These are phyloP conservation scores for Pyricularia sp. DNA, from an alignment of 2,329 filamentous ascomycete genomes.

Conservation along the genomic window DNA sequence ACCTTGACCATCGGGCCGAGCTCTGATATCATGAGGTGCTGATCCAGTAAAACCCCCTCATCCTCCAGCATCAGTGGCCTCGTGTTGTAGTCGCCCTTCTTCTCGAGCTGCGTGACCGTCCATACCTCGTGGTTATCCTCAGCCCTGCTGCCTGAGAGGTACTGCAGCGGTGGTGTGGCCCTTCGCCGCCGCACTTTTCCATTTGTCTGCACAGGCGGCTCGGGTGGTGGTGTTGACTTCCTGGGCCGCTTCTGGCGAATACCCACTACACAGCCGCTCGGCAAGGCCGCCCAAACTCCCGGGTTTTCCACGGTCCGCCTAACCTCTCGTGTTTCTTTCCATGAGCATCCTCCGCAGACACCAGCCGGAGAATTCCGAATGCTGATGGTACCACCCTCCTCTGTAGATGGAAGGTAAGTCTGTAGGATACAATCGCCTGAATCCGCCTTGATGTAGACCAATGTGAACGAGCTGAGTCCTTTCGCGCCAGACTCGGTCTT, in stretches of 20 bases:
- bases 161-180: background rate
- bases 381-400: slow-evolving; percentile 43
- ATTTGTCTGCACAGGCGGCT: background rate
- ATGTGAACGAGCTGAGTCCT: slow-evolving; percentile 51
- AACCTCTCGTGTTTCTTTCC: slow-evolving; percentile 40
- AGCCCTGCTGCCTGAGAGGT: background rate
- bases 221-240: slow-evolving; percentile 8
- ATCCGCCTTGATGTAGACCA: slow-evolving; percentile 52
- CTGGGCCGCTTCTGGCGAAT: slow-evolving; percentile 38
- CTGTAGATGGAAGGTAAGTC: slow-evolving; percentile 46
- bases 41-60: slow-evolving; percentile 5
- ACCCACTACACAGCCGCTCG: slow-evolving; percentile 52
- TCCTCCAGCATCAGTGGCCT: slow-evolving; percentile 27
- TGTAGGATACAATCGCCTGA: slow-evolving; percentile 56
- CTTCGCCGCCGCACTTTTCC: slow-evolving; percentile 5
- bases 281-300: slow-evolving; percentile 55
- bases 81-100: slow-evolving; percentile 34
- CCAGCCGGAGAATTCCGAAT: slow-evolving; percentile 24
- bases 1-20: slow-evolving; percentile 56
- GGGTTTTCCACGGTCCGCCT: slow-evolving; percentile 49
- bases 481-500: slow-evolving; percentile 43
- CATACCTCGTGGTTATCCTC: slow-evolving; percentile 43
- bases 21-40: slow-evolving; percentile 53
- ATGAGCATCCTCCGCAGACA: slow-evolving; percentile 29
- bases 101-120: slow-evolving; percentile 37